These are phyloP conservation scores for Xerocomellus chrysenteron DNA, from an alignment of 768 basidiomycete species.

Conservation along the genomic window DNA sequence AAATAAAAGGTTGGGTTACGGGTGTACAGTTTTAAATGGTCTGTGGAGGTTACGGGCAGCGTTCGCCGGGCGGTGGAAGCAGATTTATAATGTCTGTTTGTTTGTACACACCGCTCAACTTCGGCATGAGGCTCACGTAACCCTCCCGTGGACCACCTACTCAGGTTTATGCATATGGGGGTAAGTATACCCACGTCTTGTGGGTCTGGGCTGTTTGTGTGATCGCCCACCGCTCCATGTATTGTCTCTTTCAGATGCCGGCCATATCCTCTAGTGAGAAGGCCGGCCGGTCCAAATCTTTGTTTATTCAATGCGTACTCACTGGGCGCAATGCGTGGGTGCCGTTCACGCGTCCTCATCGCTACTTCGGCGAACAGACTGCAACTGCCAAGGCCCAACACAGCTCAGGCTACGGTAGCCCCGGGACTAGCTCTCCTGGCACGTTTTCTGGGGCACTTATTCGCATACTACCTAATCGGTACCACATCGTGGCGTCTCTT, in stretches of 20 bases:
- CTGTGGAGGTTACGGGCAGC: neutral
- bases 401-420: constrained; percentile 3
- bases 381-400: neutral
- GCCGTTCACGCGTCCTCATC: no score
- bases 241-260: neutral
- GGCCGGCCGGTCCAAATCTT: no score
- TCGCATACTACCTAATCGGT: constrained; percentile 1
- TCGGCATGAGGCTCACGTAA: no score
- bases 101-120: constrained; percentile 18
- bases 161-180: no score
- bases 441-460: neutral
- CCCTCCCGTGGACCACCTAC: no score
- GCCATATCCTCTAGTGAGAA: no score
- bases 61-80: constrained; percentile 1
- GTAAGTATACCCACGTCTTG: no score
- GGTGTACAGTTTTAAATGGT: neutral
- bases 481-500: constrained; percentile 3
- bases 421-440: neutral
- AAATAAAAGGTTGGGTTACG: constrained; percentile 2
- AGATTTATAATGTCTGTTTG: constrained; percentile 29
- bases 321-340: no score
- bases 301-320: no score
- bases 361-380: neutral
- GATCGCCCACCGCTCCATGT: no score
- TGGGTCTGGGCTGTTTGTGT: no score